Conservation (phyloP, 805 yeast species). For the Yamadazyma philogaea region DNA sequence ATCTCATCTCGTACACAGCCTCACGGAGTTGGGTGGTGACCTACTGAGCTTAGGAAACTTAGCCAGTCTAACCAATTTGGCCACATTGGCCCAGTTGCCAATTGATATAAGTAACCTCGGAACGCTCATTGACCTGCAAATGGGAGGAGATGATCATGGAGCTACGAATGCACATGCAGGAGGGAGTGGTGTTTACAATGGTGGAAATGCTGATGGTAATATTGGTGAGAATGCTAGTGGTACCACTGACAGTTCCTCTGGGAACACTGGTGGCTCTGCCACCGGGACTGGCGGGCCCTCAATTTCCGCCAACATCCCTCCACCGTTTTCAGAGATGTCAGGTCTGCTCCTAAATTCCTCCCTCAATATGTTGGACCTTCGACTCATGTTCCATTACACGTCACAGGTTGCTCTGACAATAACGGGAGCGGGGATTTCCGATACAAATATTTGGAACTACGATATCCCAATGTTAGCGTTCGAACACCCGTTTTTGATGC, state of each 20-base stretch:
- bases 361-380: slow-evolving; percentile 71
- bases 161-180: background rate
- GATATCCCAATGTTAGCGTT: slow-evolving; percentile 89
- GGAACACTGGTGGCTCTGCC: background rate
- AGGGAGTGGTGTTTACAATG: background rate
- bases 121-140: slow-evolving; percentile 24
- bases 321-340: slow-evolving; percentile 13
- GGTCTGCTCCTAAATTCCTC: slow-evolving; percentile 2
- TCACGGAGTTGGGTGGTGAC: slow-evolving; percentile 35
- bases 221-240: background rate
- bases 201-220: background rate
- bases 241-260: background rate
- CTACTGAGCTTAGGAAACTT: slow-evolving; percentile 33
- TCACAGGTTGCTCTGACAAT: slow-evolving; percentile 82
- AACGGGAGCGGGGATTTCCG: slow-evolving; percentile 87
- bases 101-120: slow-evolving; percentile 37
- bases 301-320: slow-evolving; percentile 14
- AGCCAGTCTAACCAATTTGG: slow-evolving; percentile 39
- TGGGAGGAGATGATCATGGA: slow-evolving; percentile 3
- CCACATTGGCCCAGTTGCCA: slow-evolving; percentile 43
- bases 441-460: slow-evolving; percentile 78
- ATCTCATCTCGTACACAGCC: slow-evolving; percentile 41
- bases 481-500: slow-evolving; percentile 87
- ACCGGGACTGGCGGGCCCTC: slow-evolving; percentile 5
- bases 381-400: slow-evolving; percentile 84